phyloP scores from a whole-genome alignment of 306 rosid species.

The Corylus avellana region DNA sequence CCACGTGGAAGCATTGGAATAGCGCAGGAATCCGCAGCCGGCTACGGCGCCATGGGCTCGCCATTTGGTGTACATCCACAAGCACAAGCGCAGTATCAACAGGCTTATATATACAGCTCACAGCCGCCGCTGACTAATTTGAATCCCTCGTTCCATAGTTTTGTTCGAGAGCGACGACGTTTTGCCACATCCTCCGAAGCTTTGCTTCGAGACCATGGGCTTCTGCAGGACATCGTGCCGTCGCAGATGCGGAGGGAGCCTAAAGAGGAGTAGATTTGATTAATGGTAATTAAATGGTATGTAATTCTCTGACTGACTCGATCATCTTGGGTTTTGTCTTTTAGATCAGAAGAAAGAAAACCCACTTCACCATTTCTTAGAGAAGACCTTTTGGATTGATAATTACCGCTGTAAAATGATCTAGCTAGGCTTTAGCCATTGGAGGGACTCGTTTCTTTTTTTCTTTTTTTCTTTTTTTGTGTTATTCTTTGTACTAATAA shows the following conservation, averaged over 20 bases:
- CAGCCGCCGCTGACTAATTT: slow-evolving; percentile 31
- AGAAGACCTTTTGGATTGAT: slow-evolving; percentile 7
- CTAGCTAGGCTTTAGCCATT: slow-evolving; percentile 12
- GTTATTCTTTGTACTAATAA: slow-evolving; percentile 37
- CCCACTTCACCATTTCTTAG: slow-evolving; percentile 19
- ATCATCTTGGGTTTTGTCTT: neutral
- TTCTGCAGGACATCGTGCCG: slow-evolving; percentile 80
- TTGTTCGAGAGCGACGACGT: slow-evolving; percentile 34
- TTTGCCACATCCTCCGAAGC: slow-evolving; percentile 18
- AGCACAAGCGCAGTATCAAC: slow-evolving; percentile 25
- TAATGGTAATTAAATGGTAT: slow-evolving; percentile 14
- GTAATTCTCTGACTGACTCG: slow-evolving; percentile 24
- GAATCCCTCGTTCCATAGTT: slow-evolving; percentile 22
- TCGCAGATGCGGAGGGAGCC: slow-evolving; percentile 51
- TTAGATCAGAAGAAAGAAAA: neutral
- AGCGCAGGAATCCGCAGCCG: slow-evolving; percentile 21
- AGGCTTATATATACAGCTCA: slow-evolving; percentile 37
- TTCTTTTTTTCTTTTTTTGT: slow-evolving; percentile 4
- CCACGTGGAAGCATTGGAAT: slow-evolving; percentile 53
- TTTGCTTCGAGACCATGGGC: slow-evolving; percentile 66
- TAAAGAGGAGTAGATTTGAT: slow-evolving; percentile 24
- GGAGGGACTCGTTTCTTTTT: slow-evolving; percentile 21
- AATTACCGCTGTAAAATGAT: slow-evolving; percentile 18
- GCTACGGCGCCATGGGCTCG: slow-evolving; percentile 22
- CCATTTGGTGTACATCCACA: neutral